These are phyloP conservation scores for Penicillium palitans DNA, from an alignment of 2,329 filamentous ascomycete genomes.

Conservation along the genomic window DNA sequence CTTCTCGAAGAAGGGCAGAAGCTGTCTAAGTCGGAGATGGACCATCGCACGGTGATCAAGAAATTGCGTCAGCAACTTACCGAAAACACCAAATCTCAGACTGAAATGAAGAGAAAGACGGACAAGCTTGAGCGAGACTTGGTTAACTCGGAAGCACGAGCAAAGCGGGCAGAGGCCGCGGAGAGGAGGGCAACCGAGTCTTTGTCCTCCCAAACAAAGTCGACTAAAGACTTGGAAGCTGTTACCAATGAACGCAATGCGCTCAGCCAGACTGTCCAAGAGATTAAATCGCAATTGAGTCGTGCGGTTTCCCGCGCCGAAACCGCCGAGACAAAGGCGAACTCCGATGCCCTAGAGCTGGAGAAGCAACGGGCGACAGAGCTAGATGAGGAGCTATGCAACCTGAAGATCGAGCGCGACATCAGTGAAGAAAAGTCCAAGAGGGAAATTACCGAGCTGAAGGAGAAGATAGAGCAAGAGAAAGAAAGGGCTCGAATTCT, in stretches of 20 bases:
- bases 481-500: slow-evolving; percentile 66
- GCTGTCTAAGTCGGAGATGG: slow-evolving; percentile 81
- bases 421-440: slow-evolving; percentile 69
- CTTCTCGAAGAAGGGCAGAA: slow-evolving; percentile 91
- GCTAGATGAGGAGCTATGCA: slow-evolving; percentile 65
- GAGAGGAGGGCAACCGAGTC: slow-evolving; percentile 59
- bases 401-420: slow-evolving; percentile 71
- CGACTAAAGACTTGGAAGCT: slow-evolving; percentile 59
- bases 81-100: slow-evolving; percentile 54
- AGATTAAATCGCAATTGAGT: slow-evolving; percentile 68
- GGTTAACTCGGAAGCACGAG: slow-evolving; percentile 53
- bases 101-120: slow-evolving; percentile 56
- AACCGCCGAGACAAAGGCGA: slow-evolving; percentile 64
- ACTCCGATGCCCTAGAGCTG: slow-evolving; percentile 66
- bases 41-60: slow-evolving; percentile 78
- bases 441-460: slow-evolving; percentile 68
- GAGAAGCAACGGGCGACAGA: slow-evolving; percentile 60
- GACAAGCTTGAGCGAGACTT: slow-evolving; percentile 60
- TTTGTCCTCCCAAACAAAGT: slow-evolving; percentile 52
- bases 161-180: slow-evolving; percentile 60
- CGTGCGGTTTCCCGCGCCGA: slow-evolving; percentile 67
- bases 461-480: slow-evolving; percentile 71
- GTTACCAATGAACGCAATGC: slow-evolving; percentile 64
- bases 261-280: slow-evolving; percentile 65
- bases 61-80: slow-evolving; percentile 62